phyloP scores from a whole-genome alignment of 768 basidiomycete species.

The Austroboletus festivus region DNA sequence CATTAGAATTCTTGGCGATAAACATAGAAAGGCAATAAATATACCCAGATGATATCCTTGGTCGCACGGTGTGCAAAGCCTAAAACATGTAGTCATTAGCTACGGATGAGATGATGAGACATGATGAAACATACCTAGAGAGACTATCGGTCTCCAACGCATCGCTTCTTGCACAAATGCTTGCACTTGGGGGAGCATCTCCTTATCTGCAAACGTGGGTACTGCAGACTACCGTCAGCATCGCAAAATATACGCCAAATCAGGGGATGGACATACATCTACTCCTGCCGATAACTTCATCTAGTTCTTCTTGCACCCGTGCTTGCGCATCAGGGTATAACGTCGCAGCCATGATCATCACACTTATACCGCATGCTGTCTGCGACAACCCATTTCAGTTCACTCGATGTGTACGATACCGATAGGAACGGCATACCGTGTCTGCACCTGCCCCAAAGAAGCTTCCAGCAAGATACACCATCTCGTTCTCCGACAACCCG shows the following conservation, averaged over 20 bases:
- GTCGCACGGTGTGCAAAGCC: conserved; percentile 61
- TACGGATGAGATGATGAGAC: not conserved
- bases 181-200: conserved; percentile 32
- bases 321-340: conserved; percentile 49
- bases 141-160: conserved; percentile 37
- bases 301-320: conserved; percentile 51
- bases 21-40: too few species aligned
- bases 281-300: conserved; percentile 45
- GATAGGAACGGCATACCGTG: too few species aligned
- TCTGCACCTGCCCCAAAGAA: conserved; percentile 69
- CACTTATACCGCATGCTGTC: conserved; percentile 29
- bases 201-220: conserved; percentile 36
- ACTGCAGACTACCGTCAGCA: conserved; percentile 17
- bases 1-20: too few species aligned
- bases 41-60: conserved; percentile 42
- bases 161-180: conserved; percentile 37
- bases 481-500: conserved; percentile 53
- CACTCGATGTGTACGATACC: too few species aligned
- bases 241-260: not conserved
- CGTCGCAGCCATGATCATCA: conserved; percentile 50
- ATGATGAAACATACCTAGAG: conserved; percentile 22
- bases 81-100: not conserved
- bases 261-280: conserved; percentile 11
- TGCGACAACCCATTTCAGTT: not conserved
- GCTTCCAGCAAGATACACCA: conserved; percentile 59